These are phyloP conservation scores for Linnemannia exigua DNA, from an alignment of 192 early-diverging fungal genomes.

Conservation along the genomic window DNA sequence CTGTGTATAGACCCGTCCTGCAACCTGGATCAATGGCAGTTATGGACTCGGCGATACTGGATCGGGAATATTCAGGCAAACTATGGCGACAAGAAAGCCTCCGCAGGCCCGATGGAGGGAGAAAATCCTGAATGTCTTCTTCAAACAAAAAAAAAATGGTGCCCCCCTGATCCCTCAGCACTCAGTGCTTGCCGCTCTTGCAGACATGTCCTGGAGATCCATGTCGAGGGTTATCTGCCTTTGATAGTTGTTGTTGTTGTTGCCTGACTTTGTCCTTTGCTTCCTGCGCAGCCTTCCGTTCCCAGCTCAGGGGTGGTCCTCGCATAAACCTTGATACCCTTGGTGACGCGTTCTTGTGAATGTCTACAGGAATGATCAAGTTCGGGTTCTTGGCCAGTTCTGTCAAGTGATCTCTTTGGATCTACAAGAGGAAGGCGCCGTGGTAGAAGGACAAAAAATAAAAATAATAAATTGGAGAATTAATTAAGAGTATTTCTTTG, in stretches of 20 bases:
- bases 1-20: too few species aligned
- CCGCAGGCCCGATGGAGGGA: too few species aligned
- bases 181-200: conserved; percentile 45
- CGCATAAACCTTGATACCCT: conserved; percentile 52
- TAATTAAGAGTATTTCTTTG: not conserved
- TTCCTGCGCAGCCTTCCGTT: conserved; percentile 44
- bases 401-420: conserved; percentile 48
- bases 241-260: not conserved
- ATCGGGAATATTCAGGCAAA: too few species aligned
- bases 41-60: too few species aligned
- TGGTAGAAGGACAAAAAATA: not conserved
- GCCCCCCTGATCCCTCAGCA: not conserved
- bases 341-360: conserved; percentile 51
- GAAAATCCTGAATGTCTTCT: not conserved
- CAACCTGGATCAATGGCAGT: too few species aligned
- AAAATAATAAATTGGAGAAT: not conserved
- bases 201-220: conserved; percentile 39
- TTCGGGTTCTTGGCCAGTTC: conserved; percentile 55
- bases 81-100: too few species aligned
- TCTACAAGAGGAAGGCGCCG: conserved; percentile 6
- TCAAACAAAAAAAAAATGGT: too few species aligned
- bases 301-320: conserved; percentile 53
- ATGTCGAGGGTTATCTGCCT: conserved; percentile 23
- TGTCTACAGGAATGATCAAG: conserved; percentile 51
- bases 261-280: conserved; percentile 39